phyloP scores from a whole-genome alignment of 1,284 basidiomycete genomes.

The Trametes pubescens region DNA sequence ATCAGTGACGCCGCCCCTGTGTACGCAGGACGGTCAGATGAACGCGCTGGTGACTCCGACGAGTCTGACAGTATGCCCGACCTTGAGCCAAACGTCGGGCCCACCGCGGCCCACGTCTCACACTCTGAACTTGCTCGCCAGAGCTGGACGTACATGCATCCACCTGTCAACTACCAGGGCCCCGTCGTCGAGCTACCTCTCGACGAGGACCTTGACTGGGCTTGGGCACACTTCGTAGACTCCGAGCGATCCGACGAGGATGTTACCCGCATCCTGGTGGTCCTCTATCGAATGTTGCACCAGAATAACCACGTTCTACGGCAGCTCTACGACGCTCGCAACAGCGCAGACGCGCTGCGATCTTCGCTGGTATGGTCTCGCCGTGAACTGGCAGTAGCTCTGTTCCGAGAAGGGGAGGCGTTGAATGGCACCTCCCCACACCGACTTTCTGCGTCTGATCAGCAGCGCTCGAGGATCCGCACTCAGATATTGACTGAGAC shows the following conservation, averaged over 20 bases:
- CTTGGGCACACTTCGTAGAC: neutral
- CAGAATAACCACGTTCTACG: neutral
- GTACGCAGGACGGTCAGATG: no score
- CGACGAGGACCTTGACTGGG: neutral
- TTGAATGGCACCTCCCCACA: neutral
- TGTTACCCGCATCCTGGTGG: neutral
- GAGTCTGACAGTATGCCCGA: no score
- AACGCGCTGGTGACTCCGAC: no score
- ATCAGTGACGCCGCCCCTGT: no score
- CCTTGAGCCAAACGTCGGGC: neutral
- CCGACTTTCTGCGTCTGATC: neutral
- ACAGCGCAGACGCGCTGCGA: neutral
- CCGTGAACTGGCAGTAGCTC: neutral
- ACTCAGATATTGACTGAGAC: neutral
- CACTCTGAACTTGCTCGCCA: no score
- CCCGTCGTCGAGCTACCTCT: neutral
- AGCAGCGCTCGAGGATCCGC: neutral
- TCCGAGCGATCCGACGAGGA: slow-evolving; percentile 1
- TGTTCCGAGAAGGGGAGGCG: neutral
- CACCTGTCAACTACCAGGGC: neutral
- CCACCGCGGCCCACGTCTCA: no score
- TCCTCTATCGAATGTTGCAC: neutral
- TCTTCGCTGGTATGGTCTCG: neutral
- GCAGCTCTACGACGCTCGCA: neutral
- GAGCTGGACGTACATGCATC: no score